A percentile compares a stretch with the other conserved stretches of the same genome.
Conservation (phyloP, 1,284 basidiomycete genomes). For the Serendipita sp. region DNA sequence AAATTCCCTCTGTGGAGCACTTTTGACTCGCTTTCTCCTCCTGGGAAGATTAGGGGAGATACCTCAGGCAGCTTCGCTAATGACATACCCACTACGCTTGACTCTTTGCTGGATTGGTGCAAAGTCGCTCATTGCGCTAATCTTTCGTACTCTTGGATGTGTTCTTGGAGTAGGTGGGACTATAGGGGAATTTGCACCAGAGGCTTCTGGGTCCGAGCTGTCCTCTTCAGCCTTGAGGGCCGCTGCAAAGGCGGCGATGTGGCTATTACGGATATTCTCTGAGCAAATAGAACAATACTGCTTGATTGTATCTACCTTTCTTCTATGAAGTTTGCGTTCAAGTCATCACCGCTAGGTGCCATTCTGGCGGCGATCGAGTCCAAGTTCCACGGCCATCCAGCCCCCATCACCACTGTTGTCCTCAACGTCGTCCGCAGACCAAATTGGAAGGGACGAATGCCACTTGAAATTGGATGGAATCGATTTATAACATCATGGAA, state of each 20-base stretch:
- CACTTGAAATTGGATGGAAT: too few relatives aligned
- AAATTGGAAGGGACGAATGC: too few relatives aligned
- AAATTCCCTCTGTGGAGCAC: conserved; percentile 45
- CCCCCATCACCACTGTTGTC: background rate
- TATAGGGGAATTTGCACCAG: conserved; percentile 21
- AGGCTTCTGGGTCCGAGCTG: conserved; percentile 29
- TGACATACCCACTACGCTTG: conserved; percentile 35
- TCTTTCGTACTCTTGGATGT: conserved; percentile 44
- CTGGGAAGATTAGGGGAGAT: conserved; percentile 17
- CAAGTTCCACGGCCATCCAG: background rate
- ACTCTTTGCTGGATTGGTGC: conserved; percentile 80
- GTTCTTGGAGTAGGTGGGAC: conserved; percentile 18
- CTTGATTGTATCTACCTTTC: background rate
- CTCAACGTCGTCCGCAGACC: background rate
- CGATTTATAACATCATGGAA: too few relatives aligned
- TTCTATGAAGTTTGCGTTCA: background rate
- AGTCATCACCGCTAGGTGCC: background rate
- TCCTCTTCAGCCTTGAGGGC: conserved; percentile 47
- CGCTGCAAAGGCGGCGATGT: conserved; percentile 56
- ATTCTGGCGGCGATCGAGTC: background rate
- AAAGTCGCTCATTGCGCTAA: conserved; percentile 83
- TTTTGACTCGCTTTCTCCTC: conserved; percentile 31
- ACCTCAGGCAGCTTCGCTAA: conserved; percentile 9
- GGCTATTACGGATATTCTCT: conserved; percentile 28
- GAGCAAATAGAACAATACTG: background rate